A percentile compares a stretch with the other conserved stretches of the same genome.
Conservation (phyloP, 768 basidiomycete species). For the Boletus sp. region DNA sequence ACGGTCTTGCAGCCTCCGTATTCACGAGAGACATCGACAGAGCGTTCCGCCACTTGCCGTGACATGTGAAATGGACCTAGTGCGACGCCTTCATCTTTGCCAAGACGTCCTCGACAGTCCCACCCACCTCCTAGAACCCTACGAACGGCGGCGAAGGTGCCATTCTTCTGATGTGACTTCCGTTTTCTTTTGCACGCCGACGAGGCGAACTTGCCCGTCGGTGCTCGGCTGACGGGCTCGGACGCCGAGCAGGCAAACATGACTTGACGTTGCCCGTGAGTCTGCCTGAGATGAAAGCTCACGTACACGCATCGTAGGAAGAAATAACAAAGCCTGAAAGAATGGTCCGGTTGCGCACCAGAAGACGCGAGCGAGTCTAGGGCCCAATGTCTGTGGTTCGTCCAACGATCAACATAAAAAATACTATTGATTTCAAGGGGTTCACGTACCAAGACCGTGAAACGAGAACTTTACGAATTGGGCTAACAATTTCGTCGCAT, state of each 20-base stretch:
- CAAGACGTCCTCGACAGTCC: not conserved
- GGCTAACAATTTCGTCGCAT: not conserved
- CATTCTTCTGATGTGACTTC: slow-evolving; percentile 14
- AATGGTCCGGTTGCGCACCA: not conserved
- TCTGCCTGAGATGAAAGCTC: not conserved
- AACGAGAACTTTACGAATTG: not conserved
- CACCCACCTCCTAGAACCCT: not conserved
- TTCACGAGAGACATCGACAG: too few species aligned
- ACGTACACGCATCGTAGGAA: not conserved
- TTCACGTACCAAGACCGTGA: not conserved
- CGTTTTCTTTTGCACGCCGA: slow-evolving; percentile 10
- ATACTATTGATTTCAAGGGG: not conserved
- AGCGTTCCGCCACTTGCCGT: too few species aligned
- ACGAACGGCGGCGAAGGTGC: not conserved
- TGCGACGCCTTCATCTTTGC: not conserved
- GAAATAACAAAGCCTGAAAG: slow-evolving; percentile 5
- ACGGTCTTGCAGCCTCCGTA: too few species aligned
- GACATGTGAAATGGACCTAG: too few species aligned
- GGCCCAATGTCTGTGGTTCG: not conserved
- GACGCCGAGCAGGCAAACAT: slow-evolving; percentile 7
- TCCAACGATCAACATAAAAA: too few species aligned
- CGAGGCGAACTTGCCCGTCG: not conserved
- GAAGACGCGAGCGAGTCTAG: not conserved
- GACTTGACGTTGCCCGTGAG: not conserved
- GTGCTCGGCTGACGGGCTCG: slow-evolving; percentile 14